These are phyloP conservation scores for Pyricularia grisea DNA, from an alignment of 2,329 filamentous ascomycete species.

Conservation along the genomic window DNA sequence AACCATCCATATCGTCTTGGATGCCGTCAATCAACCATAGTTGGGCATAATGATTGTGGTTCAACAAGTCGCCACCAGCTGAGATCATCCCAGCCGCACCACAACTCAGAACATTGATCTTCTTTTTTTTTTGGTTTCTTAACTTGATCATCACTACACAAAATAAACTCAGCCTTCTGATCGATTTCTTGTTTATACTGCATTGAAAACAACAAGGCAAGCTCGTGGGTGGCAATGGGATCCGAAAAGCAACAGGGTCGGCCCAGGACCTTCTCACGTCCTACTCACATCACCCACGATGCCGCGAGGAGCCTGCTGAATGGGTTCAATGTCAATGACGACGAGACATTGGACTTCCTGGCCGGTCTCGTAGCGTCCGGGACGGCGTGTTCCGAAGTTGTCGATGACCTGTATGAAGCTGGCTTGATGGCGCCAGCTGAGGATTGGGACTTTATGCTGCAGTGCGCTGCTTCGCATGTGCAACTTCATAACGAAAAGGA, in stretches of 20 bases:
- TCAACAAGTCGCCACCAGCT: not conserved
- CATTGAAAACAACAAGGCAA: not conserved
- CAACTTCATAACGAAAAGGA: not conserved
- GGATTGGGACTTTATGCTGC: conserved; percentile 23
- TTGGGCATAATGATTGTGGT: not conserved
- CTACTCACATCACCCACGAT: conserved; percentile 4
- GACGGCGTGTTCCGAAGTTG: conserved; percentile 14
- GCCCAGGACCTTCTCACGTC: not conserved
- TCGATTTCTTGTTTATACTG: not conserved
- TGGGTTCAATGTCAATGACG: conserved; percentile 20
- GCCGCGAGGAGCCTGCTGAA: conserved; percentile 19
- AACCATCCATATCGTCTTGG: too few species aligned
- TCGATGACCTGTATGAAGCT: conserved; percentile 15
- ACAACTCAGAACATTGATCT: not conserved
- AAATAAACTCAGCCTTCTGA: not conserved
- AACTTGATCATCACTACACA: not conserved
- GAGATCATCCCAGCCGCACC: not conserved
- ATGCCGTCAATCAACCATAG: not conserved
- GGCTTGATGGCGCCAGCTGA: conserved; percentile 22
- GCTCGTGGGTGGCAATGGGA: not conserved
- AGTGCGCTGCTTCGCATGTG: conserved; percentile 15
- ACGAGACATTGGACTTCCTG: conserved; percentile 18
- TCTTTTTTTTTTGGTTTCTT: not conserved
- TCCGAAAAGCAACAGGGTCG: not conserved
- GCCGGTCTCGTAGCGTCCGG: conserved; percentile 15